Base-by-base conservation (phyloP, 2,329 filamentous ascomycete genomes). In the Talaromyces sp. region DNA sequence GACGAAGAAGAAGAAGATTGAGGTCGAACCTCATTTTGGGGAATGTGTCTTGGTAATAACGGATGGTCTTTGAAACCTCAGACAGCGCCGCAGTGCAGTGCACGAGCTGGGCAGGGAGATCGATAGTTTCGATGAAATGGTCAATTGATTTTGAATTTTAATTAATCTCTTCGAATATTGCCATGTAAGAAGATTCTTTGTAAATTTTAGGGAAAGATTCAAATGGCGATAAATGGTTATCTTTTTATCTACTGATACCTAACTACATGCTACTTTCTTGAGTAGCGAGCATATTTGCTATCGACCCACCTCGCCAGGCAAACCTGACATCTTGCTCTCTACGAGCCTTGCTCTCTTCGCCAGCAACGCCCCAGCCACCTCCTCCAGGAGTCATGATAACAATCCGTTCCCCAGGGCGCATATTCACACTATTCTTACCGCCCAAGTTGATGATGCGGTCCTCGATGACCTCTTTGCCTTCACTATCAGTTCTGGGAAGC, bases 291-390 rank as follows among this genome's bases (percentile, higher is more conserved):
- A 74, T 72, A 55, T 67, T 73, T 29, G 82, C 82, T 63, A 86
- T 70, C 70, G 83, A 86, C 1, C 85, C 85, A 32, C 84, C 83
- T 68, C 78, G 81, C 86, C 86, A 88, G 38, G 75, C 78, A 63
- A 78, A 73, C 70, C 76, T 83, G 26, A 83, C 83, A 75, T 96
- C 91, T 56, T 74, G 71, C 63, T 75, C 74, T 60, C 74, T 75
- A 56, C 72, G 67, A 41, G 75, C 79, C 56, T 80, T 77, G 38
- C 80, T 76, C 71, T 81, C 87, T 66, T 84, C 79, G 14, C 70
- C 71, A 9, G 64, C 29, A 86, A 81, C 68, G 27, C 74, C 74
- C 69, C 72, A 76, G 50, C 70, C 74, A 51, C 74, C 74, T 24
- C 74, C 74, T 21, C 74, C 74, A 21, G 74, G 74, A 7, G 73